A percentile compares a stretch with the other conserved stretches of the same genome.
phyloP scores from a whole-genome alignment of 768 basidiomycete species.

The Amanita rubescens region DNA sequence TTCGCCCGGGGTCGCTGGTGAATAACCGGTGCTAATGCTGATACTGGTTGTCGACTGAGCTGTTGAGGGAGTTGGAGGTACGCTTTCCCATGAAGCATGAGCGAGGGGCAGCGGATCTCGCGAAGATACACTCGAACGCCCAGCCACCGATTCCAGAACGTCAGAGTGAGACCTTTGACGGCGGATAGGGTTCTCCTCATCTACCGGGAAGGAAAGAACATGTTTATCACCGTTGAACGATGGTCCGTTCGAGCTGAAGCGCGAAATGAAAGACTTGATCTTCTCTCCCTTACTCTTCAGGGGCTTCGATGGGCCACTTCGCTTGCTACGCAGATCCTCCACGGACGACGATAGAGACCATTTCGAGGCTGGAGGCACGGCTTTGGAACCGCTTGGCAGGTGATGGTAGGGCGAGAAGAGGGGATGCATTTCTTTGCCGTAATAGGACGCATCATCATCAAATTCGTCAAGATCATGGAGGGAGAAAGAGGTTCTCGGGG shows the following conservation, averaged over 20 bases:
- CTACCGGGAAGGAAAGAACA: neutral
- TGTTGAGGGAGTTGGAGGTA: slow-evolving; percentile 2
- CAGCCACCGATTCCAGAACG: neutral
- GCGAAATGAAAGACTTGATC: slow-evolving; percentile 5
- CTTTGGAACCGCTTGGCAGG: neutral
- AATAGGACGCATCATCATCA: slow-evolving; percentile 8
- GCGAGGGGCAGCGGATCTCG: neutral
- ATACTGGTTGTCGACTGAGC: neutral
- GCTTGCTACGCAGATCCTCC: neutral
- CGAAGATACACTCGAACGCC: neutral
- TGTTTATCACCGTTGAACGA: neutral
- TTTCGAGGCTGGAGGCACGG: neutral
- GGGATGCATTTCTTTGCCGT: slow-evolving; percentile 4
- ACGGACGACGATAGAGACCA: slow-evolving; percentile 8
- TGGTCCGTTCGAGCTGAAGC: neutral
- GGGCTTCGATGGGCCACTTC: neutral
- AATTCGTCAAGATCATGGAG: slow-evolving; percentile 4
- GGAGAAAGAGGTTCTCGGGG: slow-evolving; percentile 1
- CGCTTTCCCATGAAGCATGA: slow-evolving; percentile 6
- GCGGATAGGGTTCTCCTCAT: neutral
- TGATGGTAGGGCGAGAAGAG: slow-evolving; percentile 6
- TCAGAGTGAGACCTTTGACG: neutral
- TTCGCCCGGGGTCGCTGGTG: slow-evolving; percentile 2
- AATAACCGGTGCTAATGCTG: slow-evolving; percentile 1
- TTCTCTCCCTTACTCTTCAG: slow-evolving; percentile 1